Conservation (phyloP, 495 filamentous ascomycete genomes). For the Talaromyces thailandensis region DNA sequence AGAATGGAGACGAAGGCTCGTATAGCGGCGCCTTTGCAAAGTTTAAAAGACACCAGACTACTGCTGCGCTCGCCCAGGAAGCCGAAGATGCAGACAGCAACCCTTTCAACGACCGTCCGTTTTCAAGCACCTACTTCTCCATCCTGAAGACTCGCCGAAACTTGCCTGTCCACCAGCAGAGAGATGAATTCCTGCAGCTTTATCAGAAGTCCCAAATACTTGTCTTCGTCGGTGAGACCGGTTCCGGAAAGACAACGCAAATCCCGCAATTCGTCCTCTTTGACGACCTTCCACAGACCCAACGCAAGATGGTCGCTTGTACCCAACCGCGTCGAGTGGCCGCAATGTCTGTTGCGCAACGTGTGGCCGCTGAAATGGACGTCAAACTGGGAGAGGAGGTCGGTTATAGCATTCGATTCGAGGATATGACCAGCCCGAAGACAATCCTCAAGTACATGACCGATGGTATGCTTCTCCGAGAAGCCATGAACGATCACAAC, state of each 20-base stretch:
- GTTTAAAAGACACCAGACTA: constrained; percentile 74
- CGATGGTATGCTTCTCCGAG: constrained; percentile 95
- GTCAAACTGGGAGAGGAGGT: constrained; percentile 91
- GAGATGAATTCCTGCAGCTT: constrained; percentile 85
- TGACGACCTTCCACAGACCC: constrained; percentile 85
- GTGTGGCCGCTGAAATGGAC: constrained; percentile 96
- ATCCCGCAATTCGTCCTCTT: constrained; percentile 97
- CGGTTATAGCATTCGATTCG: constrained; percentile 98
- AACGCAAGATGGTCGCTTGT: constrained; percentile 86
- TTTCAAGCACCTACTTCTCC: constrained; percentile 77
- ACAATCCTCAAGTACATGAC: constrained; percentile 99
- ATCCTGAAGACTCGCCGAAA: constrained; percentile 78
- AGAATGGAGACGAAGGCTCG: constrained; percentile 33
- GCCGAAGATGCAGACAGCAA: constrained; percentile 80
- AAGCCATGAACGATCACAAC: constrained; percentile 95
- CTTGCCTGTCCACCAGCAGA: constrained; percentile 83
- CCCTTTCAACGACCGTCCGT: constrained; percentile 66
- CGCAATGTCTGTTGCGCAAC: constrained; percentile 97
- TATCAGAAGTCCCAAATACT: constrained; percentile 92
- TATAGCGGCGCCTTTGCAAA: constrained; percentile 45
- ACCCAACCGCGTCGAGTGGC: constrained; percentile 97
- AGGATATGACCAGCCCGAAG: constrained; percentile 84
- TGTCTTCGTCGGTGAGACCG: constrained; percentile 97
- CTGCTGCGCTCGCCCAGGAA: constrained; percentile 58
- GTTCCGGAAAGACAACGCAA: constrained; percentile 98